Percentiles rank a stretch among this genome's conserved stretches.
These are phyloP conservation scores for Penicillium psychrofluorescens DNA, from an alignment of 495 filamentous ascomycete genomes.

Conservation along the genomic window DNA sequence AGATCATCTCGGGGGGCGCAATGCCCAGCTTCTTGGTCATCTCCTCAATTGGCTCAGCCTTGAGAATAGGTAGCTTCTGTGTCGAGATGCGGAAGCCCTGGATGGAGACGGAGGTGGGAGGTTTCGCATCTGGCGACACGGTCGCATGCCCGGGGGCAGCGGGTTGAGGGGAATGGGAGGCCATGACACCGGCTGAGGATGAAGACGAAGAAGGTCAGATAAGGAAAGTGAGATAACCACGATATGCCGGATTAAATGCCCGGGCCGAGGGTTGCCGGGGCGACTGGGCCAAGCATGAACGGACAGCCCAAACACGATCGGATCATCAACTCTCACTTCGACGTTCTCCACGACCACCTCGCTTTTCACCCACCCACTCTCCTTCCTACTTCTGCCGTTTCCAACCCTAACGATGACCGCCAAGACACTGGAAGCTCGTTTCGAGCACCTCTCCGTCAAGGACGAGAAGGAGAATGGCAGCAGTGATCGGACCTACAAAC, in stretches of 20 bases:
- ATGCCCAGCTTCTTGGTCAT: conserved; percentile 75
- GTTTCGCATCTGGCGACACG: conserved; percentile 19
- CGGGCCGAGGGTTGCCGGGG: conserved; percentile 37
- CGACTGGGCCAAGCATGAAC: conserved; percentile 6
- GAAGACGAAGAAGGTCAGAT: conserved; percentile 8
- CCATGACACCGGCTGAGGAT: conserved; percentile 2
- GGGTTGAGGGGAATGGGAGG: conserved; percentile 1
- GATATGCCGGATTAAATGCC: conserved; percentile 14
- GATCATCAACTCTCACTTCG: no score
- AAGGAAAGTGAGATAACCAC: not conserved
- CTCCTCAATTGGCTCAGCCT: conserved; percentile 80
- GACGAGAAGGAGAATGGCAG: conserved; percentile 65
- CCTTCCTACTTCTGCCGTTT: conserved; percentile 4
- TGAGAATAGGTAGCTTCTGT: conserved; percentile 86
- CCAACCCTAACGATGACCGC: conserved; percentile 41
- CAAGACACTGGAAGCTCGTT: conserved; percentile 64
- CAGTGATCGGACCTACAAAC: conserved; percentile 48
- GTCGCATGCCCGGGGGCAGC: conserved; percentile 9
- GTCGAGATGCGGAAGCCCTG: conserved; percentile 64
- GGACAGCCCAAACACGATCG: conserved; percentile 15
- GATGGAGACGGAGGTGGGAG: conserved; percentile 36
- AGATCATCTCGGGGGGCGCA: conserved; percentile 95
- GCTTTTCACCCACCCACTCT: not conserved
- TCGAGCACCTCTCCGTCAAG: conserved; percentile 75
- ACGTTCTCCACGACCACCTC: not conserved